A percentile compares a stretch with the other conserved stretches of the same genome.
These are phyloP conservation scores for Prinsepia uniflora DNA, from an alignment of 306 rosid genomes.

Conservation along the genomic window DNA sequence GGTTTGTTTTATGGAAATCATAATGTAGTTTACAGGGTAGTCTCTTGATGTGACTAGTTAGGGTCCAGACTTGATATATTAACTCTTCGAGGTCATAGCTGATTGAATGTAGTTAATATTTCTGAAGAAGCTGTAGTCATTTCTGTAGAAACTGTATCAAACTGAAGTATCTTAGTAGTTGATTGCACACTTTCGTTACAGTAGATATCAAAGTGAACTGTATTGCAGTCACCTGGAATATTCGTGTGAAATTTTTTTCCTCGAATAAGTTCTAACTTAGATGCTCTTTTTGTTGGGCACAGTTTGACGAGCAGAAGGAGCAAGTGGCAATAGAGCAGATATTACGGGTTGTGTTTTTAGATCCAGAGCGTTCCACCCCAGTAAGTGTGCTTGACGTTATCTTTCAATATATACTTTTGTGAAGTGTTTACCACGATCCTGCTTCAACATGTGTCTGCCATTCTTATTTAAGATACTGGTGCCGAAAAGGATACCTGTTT, in stretches of 20 bases:
- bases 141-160: neutral
- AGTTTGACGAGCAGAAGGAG: constrained; percentile 96
- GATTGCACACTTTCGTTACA: neutral
- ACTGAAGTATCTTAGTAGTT: neutral
- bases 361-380: constrained; percentile 74
- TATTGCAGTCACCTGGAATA: neutral
- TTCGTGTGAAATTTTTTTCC: neutral
- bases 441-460: neutral
- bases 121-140: neutral
- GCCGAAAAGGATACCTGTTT: neutral
- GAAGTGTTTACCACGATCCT: neutral
- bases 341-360: constrained; percentile 80
- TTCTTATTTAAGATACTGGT: neutral
- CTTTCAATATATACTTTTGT: neutral
- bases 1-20: neutral
- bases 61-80: neutral
- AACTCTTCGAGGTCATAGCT: neutral
- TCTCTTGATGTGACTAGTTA: neutral
- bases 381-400: constrained; percentile 37
- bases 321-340: constrained; percentile 87
- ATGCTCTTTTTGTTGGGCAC: constrained; percentile 16
- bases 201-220: neutral
- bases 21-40: neutral
- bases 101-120: neutral
- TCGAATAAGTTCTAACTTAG: neutral